Evolutionary conservation across 2,329 filamentous ascomycete genomes (phyloP), one percentile per base, ranked within the genome.

Genomic region (Fusarium sp.): DNA sequence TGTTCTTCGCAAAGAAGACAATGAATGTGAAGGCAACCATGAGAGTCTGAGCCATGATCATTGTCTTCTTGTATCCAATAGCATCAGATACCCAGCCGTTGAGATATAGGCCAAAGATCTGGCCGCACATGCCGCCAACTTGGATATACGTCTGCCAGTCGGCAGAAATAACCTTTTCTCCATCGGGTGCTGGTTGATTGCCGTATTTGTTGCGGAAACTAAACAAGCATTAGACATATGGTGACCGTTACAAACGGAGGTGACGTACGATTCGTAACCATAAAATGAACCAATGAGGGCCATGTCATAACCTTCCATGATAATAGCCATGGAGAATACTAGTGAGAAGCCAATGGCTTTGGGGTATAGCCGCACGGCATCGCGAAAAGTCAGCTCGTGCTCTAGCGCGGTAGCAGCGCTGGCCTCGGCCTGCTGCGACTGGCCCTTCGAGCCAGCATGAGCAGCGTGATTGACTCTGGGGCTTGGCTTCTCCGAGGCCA

Each of bases 81-180:
- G 82, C 80, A 72, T 90, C 87, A 4, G 87, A 85, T n/a, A 88
- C 74, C 76, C 83, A 85, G 35, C 88, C 88, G 72, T 88, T 89
- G 71, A 89, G 78, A 62, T 88, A 75, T 20, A 90, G 77, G 6
- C 89, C 89, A 44, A 90, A 79, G 47, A 91, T 85, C 71, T 88
- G 86, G n/a, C 88, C 89, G 22, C 71, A 84, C 82, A 61, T 83
- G 79, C 58, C 71, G 72, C 64, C 80, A 79, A 56, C 79, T 73
- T 45, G 77, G 61, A 57, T 81, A 71, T 68, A 79, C 72, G 63
- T 82, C 77, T 73, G 71, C 71, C 71, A 73, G 15, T 73, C 53
- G 2, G 71, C 71, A 6, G 71, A 73, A 25, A 73, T 59, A 17
- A 73, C 61, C 39, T 49, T 65, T 8, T 64, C 64, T 3, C 71